Base-by-base conservation (phyloP, 176 grass and related monocot species). In the Carex pumila region DNA sequence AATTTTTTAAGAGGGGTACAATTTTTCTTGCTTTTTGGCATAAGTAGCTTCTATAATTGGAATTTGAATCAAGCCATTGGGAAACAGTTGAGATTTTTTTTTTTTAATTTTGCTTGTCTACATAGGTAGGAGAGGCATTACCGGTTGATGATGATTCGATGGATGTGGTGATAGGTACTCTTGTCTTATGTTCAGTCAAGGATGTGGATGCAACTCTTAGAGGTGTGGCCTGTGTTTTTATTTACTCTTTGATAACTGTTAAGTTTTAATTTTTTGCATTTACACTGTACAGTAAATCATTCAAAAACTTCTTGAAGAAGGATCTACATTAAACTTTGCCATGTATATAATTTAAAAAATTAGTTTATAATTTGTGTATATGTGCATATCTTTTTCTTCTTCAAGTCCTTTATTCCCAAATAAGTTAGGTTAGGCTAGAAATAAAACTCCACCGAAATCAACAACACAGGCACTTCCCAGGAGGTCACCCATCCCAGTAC, bases 91-190 rank as follows among this genome's bases (percentile, higher is more conserved):
- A 62, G 10, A 66, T 70, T 43, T 2, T 34, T 43, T 2, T 34
- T 54, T 71, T 65, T 71, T 13, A 82, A 54, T 39, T 14, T 9
- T 63, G 62, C 61, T 61, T 61, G 4, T 92, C 22, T 65, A 41
- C 83, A 39, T 92, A 99, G 93, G 93, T 95, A 25, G 91, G 86
- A 7, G 96, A 99, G 82, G 81, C 83, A 32, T 90, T 99, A 88
- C 88, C 93, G 39, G 86, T 85, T 3, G 74, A 87, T 14, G 96
- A 99, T 17, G 91, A 84, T 84, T 90, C 93, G 7, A 86, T 99
- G 85, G 96, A 99, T 88, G 88, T 56, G 3, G 93, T 99, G 74
- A 83, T 99, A 36, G 93, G 93, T 31, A 95, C 93, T 63, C 68
- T 95, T 32, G 93, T 95, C 31, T 65, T 98, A 60, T 98, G 96